Base-by-base conservation (phyloP, 306 rosid genomes). In the Glycine latifolia region DNA sequence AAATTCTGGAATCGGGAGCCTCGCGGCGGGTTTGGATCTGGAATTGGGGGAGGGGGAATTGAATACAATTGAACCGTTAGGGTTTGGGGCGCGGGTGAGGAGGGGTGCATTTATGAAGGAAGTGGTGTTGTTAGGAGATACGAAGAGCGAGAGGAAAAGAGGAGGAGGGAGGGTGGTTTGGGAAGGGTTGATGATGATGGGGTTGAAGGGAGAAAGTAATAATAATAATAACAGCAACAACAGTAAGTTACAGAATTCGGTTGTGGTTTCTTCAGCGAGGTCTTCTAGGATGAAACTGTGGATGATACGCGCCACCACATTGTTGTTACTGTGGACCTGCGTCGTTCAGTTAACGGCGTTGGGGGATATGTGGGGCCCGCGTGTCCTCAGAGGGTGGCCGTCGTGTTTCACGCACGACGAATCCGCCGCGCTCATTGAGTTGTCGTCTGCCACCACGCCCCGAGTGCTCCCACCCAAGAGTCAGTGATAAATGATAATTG, bases 351-450 rank as follows among this genome's bases (percentile, higher is more conserved):
- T 94, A 81, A 94, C 93, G 60, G 92, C 97, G 14, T 86, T 94
- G 75, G 95, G 98, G 17, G 94, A 94, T 67, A 80, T 82, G 87
- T 94, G 97, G 98, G 97, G 97, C 37, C 97, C 98, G 15, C 87
- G 95, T 81, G 97, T 90, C 82, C 86, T 95, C 91, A 95, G 91
- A 76, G 98, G 98, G 1, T 95, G 97, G 98, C 98, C 98, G 37
- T 90, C 98, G 47, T 95, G 98, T 74, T 95, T 92, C 78, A 71
- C 91, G 3, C 91, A 87, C 59, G 97, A 91, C 3, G 44, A 4
- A 76, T 88, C 91, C 12, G 89, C 91, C 12, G 89, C 92, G 1
- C 78, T 84, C 31, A 31, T 79, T 43, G 83, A 83, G 73, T 37
- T 84, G 33, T 85, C 91, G 7, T 31, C 85, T 15, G 55, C 85